Evolutionary conservation across 106 monocot species (phyloP), one percentile per base, ranked within the genome.

Genomic region (Agapanthus africanus): DNA sequence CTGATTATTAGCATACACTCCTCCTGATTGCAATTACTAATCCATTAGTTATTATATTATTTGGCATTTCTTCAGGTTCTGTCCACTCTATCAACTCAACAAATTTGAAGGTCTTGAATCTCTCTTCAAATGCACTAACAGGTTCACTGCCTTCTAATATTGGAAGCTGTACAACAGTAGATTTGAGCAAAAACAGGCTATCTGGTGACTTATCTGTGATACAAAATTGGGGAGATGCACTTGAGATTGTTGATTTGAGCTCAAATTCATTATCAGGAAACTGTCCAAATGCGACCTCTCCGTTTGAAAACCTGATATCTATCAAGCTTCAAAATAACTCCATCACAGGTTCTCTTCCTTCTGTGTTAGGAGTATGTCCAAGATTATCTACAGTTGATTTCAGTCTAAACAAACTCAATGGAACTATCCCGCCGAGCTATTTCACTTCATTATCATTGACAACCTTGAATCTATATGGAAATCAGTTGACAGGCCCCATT

Each of bases 61-160:
- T 23, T 41, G 35, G 26, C 19, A 37, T 44, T 22, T 10, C 15
- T 85, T 70, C 89, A 99, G 97, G 92, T 72, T 31, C 62, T 61
- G 68, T 92, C 21, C 41, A 50, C 10, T 28, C 49, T 77, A 69
- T 99, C 44, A 89, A 77, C 47, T 99, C 92, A 33, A 84, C 91
- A 33, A 84, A 78, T 68, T 66, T 99, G 78, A 80, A 72, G 63
- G 28, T 76, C 34, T 61, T 99, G 68, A 92, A 92, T 65, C 86
- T 99, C 63, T 99, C 97, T 67, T 87, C 89, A 25, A 99, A 92
- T 79, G 52, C 69, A 30, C 50, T 99, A 36, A 84, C 84, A 21
- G 97, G 89, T 59, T 37, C 70, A 4, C 76, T 99, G 41, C 97
- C 97, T 7, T 51, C 65, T 13, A 80, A 38, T 25, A 65, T 87